Percentiles rank a stretch among this genome's conserved stretches.
phyloP scores from a whole-genome alignment of 2,329 filamentous ascomycete species.

The Hymenoscyphus linearis region DNA sequence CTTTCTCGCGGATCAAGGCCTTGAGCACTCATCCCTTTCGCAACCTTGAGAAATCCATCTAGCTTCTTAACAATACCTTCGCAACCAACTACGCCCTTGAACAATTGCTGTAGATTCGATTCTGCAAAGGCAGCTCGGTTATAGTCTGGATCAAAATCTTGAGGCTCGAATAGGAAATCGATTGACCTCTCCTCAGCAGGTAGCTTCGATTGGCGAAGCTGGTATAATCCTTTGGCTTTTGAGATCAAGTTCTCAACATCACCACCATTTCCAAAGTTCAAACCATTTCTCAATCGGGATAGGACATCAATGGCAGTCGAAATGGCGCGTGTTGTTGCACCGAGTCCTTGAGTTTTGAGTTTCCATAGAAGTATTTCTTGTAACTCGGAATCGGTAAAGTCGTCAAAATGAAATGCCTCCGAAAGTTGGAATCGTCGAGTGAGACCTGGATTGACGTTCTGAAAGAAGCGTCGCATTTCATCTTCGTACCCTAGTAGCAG shows the following conservation, averaged over 20 bases:
- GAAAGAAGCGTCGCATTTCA: conserved; percentile 67
- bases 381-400: conserved; percentile 58
- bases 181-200: conserved; percentile 11
- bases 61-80: conserved; percentile 45
- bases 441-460: conserved; percentile 68
- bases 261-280: conserved; percentile 67
- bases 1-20: conserved; percentile 45
- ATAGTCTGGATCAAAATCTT: conserved; percentile 50
- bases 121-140: conserved; percentile 38
- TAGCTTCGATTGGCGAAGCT: conserved; percentile 20
- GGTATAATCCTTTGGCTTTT: conserved; percentile 39
- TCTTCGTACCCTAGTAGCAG: conserved; percentile 66
- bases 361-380: conserved; percentile 57
- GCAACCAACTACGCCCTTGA: conserved; percentile 46
- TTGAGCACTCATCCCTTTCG: conserved; percentile 39
- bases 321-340: conserved; percentile 46
- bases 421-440: conserved; percentile 59
- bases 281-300: conserved; percentile 52
- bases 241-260: conserved; percentile 67
- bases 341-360: conserved; percentile 49
- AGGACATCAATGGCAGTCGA: conserved; percentile 56
- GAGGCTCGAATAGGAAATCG: conserved; percentile 26
- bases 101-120: conserved; percentile 41
- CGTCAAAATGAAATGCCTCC: conserved; percentile 62
- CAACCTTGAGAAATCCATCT: conserved; percentile 42